phyloP scores from a whole-genome alignment of 2,329 filamentous ascomycete species.

The Dendryphion nanum region DNA sequence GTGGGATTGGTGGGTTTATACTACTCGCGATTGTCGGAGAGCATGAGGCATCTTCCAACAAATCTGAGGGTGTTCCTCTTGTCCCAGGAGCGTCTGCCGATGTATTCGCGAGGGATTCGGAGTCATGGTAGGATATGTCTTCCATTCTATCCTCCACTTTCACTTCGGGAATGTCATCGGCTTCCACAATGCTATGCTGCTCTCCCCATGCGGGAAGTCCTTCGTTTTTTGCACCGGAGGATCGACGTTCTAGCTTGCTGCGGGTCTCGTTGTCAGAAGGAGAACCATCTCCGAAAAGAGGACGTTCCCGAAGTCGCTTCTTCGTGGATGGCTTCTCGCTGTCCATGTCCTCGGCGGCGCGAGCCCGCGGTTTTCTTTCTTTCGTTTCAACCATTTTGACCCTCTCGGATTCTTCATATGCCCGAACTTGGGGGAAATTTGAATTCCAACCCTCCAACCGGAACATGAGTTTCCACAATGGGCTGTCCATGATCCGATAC shows the following conservation, averaged over 20 bases:
- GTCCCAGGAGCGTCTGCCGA: too few relatives aligned
- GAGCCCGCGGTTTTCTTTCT: constrained; percentile 47
- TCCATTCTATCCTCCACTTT: constrained; percentile 39
- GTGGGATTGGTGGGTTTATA: constrained; percentile 29
- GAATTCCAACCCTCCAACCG: constrained; percentile 82
- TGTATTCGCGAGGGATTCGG: constrained; percentile 12
- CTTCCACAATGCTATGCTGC: constrained; percentile 50
- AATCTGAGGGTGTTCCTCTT: too few relatives aligned
- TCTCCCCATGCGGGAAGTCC: constrained; percentile 40
- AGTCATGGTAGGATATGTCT: constrained; percentile 29
- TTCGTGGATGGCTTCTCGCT: constrained; percentile 52
- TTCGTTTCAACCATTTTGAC: constrained; percentile 36
- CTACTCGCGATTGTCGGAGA: constrained; percentile 9
- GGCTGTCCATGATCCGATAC: constrained; percentile 73
- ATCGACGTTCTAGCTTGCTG: constrained; percentile 17
- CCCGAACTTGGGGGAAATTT: constrained; percentile 60
- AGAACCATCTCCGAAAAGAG: constrained; percentile 39
- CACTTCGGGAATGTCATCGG: constrained; percentile 36
- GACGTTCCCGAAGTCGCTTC: constrained; percentile 50
- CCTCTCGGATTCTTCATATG: constrained; percentile 61
- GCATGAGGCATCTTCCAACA: constrained; percentile 7
- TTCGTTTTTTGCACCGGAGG: constrained; percentile 17
- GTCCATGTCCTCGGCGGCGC: constrained; percentile 47
- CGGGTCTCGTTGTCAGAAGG: constrained; percentile 20
- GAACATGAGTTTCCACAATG: constrained; percentile 84